Conservation (phyloP, 345 rosid genomes). For the Populus alba region DNA sequence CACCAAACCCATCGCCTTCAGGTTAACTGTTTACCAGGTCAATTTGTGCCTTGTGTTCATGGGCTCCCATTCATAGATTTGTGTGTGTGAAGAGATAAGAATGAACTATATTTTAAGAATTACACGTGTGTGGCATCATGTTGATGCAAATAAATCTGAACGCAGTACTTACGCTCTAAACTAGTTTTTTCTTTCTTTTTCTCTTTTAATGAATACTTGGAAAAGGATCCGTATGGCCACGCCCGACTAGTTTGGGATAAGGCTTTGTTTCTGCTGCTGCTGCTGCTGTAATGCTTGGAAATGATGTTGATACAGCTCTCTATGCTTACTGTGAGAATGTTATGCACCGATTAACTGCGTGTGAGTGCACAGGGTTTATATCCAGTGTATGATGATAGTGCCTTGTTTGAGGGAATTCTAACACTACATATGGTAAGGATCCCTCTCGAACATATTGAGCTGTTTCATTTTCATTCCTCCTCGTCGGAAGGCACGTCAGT, state of each 20-base stretch:
- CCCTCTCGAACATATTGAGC: not conserved
- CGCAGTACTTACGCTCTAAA: not conserved
- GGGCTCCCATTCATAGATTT: not conserved
- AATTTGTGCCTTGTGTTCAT: not conserved
- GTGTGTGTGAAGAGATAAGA: not conserved
- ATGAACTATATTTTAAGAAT: not conserved
- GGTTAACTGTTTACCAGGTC: not conserved
- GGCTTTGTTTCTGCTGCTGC: not conserved
- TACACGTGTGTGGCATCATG: not conserved
- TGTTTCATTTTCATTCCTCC: not conserved
- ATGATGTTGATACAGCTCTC: not conserved
- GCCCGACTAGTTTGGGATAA: not conserved
- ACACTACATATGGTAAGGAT: not conserved
- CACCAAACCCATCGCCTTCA: constrained; percentile 17
- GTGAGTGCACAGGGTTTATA: not conserved
- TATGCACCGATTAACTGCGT: not conserved
- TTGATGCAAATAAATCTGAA: not conserved
- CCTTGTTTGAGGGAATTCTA: not conserved
- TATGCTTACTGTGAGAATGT: not conserved
- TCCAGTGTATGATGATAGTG: not conserved
- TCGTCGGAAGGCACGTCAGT: not conserved
- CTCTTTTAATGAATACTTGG: not conserved
- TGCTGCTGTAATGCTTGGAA: not conserved
- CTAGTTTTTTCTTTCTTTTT: not conserved
- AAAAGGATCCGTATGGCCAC: not conserved